phyloP scores from a whole-genome alignment of 345 rosid species.

The Populus euphratica region DNA sequence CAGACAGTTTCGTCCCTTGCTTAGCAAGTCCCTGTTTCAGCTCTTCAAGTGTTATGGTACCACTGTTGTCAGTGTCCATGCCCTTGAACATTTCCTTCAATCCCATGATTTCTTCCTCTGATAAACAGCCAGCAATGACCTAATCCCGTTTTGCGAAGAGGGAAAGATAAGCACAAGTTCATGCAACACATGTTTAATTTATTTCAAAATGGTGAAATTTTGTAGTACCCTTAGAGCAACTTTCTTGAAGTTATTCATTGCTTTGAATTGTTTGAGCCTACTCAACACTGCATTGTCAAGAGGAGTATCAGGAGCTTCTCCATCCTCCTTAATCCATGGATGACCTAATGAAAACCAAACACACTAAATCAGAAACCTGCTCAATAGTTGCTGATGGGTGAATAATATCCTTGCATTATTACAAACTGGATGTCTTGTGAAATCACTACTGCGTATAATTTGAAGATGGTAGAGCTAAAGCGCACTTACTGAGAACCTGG shows the following conservation, averaged over 20 bases:
- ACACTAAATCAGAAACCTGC: neutral
- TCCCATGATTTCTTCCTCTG: conserved; percentile 99
- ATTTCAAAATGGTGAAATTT: neutral
- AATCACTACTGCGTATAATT: neutral
- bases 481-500: conserved; percentile 73
- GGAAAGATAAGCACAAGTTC: neutral
- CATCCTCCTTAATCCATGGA: conserved; percentile 80
- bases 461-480: neutral
- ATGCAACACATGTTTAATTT: neutral
- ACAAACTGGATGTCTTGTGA: neutral
- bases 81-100: conserved; percentile 88
- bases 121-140: conserved; percentile 95
- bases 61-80: conserved; percentile 81
- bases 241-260: conserved; percentile 75
- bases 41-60: conserved; percentile 93
- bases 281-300: conserved; percentile 68
- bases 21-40: conserved; percentile 82
- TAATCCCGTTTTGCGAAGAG: conserved; percentile 9
- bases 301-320: conserved; percentile 83
- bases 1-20: conserved; percentile 87
- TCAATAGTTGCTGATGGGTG: neutral
- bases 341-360: conserved; percentile 35
- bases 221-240: conserved; percentile 60
- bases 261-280: conserved; percentile 76
- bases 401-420: neutral